phyloP scores from a whole-genome alignment of 2,329 filamentous ascomycete species.

The Fusarium buxicola region DNA sequence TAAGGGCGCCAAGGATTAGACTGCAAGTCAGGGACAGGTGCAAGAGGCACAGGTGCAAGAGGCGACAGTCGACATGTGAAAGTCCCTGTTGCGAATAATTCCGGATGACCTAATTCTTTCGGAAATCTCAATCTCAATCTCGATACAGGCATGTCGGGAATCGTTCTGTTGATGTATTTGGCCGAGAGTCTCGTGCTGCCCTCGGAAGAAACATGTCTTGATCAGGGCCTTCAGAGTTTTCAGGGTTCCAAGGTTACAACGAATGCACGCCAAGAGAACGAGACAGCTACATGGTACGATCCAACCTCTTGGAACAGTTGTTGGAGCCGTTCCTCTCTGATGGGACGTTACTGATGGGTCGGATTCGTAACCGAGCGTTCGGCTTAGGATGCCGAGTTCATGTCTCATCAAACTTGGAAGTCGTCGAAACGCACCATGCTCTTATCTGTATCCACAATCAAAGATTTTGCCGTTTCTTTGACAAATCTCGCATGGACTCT shows the following conservation, averaged over 20 bases:
- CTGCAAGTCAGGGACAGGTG: neutral
- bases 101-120: neutral
- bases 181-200: neutral
- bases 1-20: neutral
- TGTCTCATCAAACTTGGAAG: constrained; percentile 4
- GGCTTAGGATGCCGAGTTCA: constrained; percentile 19
- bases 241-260: neutral
- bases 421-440: constrained; percentile 20
- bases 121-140: neutral
- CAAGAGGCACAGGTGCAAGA: neutral
- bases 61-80: neutral
- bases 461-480: constrained; percentile 3
- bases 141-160: neutral
- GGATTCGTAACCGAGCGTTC: constrained; percentile 9
- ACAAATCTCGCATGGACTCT: constrained; percentile 21
- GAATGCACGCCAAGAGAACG: constrained; percentile 1
- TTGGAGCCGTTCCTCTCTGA: neutral
- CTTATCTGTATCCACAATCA: constrained; percentile 6
- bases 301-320: neutral
- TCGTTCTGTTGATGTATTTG: neutral
- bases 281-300: constrained; percentile 7
- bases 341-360: constrained; percentile 7
- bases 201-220: neutral
- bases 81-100: neutral
- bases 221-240: neutral